These are phyloP conservation scores for Sechiopsis laciniata DNA, from an alignment of 306 rosid species.

Conservation along the genomic window DNA sequence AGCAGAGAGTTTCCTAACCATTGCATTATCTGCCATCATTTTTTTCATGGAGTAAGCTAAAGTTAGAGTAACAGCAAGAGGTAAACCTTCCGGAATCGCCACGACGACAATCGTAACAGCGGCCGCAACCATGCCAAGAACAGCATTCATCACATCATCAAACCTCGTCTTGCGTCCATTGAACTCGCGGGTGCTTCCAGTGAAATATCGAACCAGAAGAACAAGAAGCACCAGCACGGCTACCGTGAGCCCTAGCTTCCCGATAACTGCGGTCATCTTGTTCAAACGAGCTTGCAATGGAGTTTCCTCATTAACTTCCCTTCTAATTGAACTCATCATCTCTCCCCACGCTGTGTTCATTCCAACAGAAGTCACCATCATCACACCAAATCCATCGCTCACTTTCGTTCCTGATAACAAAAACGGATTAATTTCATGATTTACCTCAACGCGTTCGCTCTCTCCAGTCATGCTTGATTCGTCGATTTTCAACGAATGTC, in stretches of 20 bases:
- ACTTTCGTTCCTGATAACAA: slow-evolving; percentile 29
- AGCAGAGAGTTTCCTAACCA: slow-evolving; percentile 29
- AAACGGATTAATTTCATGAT: slow-evolving; percentile 18
- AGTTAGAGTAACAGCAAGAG: slow-evolving; percentile 27
- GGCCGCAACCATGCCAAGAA: slow-evolving; percentile 19
- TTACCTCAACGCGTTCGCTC: slow-evolving; percentile 18
- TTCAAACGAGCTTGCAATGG: slow-evolving; percentile 26
- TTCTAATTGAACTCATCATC: slow-evolving; percentile 27
- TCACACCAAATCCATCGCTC: slow-evolving; percentile 25
- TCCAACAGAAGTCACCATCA: slow-evolving; percentile 30
- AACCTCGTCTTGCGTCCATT: slow-evolving; percentile 25
- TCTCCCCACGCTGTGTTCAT: slow-evolving; percentile 26
- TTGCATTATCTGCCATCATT: slow-evolving; percentile 30
- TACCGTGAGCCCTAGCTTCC: slow-evolving; percentile 22
- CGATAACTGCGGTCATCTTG: slow-evolving; percentile 23
- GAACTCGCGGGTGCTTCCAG: slow-evolving; percentile 26
- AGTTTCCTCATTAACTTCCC: slow-evolving; percentile 19
- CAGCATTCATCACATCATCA: slow-evolving; percentile 18
- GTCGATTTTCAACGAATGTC: slow-evolving; percentile 26
- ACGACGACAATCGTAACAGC: slow-evolving; percentile 28
- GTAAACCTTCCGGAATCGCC: slow-evolving; percentile 31
- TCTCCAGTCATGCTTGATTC: slow-evolving; percentile 31
- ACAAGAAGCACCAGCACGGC: slow-evolving; percentile 25
- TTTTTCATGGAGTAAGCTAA: slow-evolving; percentile 28
- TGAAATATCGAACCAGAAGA: slow-evolving; percentile 24